Conservation (phyloP, 306 rosid species). For the Quercus variabilis region DNA sequence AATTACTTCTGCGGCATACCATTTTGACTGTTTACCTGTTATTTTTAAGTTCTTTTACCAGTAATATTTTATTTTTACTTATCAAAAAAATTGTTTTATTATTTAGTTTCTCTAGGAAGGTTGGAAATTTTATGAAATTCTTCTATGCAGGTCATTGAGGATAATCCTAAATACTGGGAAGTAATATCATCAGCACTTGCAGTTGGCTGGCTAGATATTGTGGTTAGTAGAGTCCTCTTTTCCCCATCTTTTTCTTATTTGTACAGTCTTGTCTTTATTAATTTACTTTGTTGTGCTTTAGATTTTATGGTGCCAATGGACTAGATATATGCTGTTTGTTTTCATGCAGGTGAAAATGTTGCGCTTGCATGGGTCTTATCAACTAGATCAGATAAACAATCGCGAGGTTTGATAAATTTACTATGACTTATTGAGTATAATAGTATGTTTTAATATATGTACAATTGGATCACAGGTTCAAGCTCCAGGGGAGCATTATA, state of each 20-base stretch:
- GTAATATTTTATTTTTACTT: not conserved
- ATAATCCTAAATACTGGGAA: constrained; percentile 83
- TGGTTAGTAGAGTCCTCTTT: constrained; percentile 51
- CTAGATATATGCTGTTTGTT: constrained; percentile 16
- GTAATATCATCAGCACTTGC: constrained; percentile 72
- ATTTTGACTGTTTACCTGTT: constrained; percentile 2
- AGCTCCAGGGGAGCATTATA: no score
- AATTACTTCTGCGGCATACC: not conserved
- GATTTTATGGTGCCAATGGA: constrained; percentile 16
- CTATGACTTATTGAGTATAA: not conserved
- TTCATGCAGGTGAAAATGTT: constrained; percentile 79
- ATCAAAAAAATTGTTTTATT: no score
- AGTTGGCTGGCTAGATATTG: constrained; percentile 94
- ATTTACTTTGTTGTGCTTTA: constrained; percentile 20
- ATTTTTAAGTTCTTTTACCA: not conserved
- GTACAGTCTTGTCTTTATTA: constrained; percentile 7
- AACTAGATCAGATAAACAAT: constrained; percentile 67
- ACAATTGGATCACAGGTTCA: not conserved
- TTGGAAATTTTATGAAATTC: constrained; percentile 19
- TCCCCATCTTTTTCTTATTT: not conserved
- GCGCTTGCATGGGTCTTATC: constrained; percentile 89
- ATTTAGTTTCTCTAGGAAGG: constrained; percentile 21
- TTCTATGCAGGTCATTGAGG: constrained; percentile 69
- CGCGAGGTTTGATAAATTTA: constrained; percentile 71
- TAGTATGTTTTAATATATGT: not conserved